Base-by-base conservation (phyloP, 305 asterid species). In the Fraxinus albicans region DNA sequence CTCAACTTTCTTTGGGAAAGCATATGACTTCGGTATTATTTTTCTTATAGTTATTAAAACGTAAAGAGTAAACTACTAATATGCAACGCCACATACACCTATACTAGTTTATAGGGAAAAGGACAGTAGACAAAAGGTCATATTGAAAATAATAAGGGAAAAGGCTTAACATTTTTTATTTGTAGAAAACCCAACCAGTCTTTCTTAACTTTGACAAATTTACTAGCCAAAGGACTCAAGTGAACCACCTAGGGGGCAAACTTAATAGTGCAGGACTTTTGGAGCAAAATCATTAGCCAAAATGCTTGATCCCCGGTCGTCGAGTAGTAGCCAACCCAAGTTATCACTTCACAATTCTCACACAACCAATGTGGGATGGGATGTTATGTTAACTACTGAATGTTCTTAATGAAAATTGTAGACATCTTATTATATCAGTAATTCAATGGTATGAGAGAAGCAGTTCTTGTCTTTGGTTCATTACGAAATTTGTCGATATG, bases 401-500 rank as follows among this genome's bases (percentile, higher is more conserved):
- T n/a, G 8, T 55, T 55, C 17, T 25, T 17, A 65, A 70, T 27
- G 4, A 70, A 29, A 27, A 29, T 29, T 70, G 10, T 70, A 31
- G 21, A 15, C 40, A 13, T 27, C 40, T 70, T 70, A 31, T 10
- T 12, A 70, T 70, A 70, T 31, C 76, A 70, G 21, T 70, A 31
- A 70, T 70, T 29, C 13, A 70, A 29, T 31, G 36, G 17, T 19
- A 38, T n/a, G 44, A 50, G 27, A 21, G 5, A 31, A 29, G 31
- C 8, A 23, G 35, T 13, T 50, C 27, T 50, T 44, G 79, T 76
- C 63, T 27, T 44, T 10, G 63, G 58, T 34, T 50, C 77, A 82
- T 79, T 63, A 84, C 44, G 47, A 77, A 42, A 77, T 70, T 80
- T 50, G 67, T 60, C 42, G 75, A n/a, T 73, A 17, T 50, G 77